Evolutionary conservation across 2,329 filamentous ascomycete genomes (phyloP).

Genomic region (Trichoderma brevicompactum): DNA sequence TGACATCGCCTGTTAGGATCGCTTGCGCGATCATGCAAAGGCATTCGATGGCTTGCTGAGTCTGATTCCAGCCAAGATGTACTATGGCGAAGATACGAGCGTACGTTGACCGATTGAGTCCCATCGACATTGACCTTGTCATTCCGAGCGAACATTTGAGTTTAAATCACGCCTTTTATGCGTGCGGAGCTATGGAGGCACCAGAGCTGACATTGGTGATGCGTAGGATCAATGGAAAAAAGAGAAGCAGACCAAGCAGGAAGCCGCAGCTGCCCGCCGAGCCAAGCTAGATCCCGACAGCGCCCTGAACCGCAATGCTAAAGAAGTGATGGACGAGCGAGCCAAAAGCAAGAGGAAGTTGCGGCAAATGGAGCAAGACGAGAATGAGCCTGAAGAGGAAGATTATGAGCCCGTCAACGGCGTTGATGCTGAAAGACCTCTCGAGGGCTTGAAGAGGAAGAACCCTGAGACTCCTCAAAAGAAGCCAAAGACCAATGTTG

Average conservation of each 20-base stretch:
- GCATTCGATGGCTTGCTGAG: slow-evolving; percentile 87
- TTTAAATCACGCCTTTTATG: neutral
- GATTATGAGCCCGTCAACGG: slow-evolving; percentile 54
- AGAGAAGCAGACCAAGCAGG: slow-evolving; percentile 93
- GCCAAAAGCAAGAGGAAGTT: slow-evolving; percentile 80
- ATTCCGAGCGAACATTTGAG: neutral
- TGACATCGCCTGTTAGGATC: slow-evolving; percentile 49
- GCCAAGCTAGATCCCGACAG: slow-evolving; percentile 92
- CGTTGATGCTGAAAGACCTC: slow-evolving; percentile 63
- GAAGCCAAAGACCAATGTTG: slow-evolving; percentile 52
- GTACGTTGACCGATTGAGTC: slow-evolving; percentile 57
- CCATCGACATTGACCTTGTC: neutral
- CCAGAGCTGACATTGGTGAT: slow-evolving; percentile 1
- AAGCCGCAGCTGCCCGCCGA: slow-evolving; percentile 79
- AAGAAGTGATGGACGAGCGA: slow-evolving; percentile 88
- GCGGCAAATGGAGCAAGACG: slow-evolving; percentile 61
- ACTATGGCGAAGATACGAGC: slow-evolving; percentile 83
- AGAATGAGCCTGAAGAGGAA: slow-evolving; percentile 48
- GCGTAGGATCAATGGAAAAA: slow-evolving; percentile 84
- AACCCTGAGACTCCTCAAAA: slow-evolving; percentile 54
- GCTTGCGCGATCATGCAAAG: slow-evolving; percentile 64
- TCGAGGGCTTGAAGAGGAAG: slow-evolving; percentile 63
- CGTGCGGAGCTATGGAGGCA: neutral
- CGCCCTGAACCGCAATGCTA: slow-evolving; percentile 76
- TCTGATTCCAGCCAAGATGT: slow-evolving; percentile 86